These are phyloP conservation scores for Sisymbrium altissimum DNA, from an alignment of 345 rosid species.

Conservation along the genomic window DNA sequence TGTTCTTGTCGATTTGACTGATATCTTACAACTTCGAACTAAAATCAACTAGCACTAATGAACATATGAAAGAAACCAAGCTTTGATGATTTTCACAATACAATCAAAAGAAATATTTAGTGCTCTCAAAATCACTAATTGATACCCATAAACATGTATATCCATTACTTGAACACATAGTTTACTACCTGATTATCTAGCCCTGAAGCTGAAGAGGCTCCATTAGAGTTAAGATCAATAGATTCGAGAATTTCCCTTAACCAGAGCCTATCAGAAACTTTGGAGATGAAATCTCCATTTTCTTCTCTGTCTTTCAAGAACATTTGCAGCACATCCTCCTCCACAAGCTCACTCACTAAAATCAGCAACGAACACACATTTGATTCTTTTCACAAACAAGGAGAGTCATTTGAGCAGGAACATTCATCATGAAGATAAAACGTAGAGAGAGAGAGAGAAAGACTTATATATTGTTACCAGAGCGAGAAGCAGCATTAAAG, in stretches of 20 bases:
- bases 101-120: not conserved
- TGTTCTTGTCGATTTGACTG: not conserved
- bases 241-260: slow-evolving; percentile 41
- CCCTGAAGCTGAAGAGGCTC: slow-evolving; percentile 10
- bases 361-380: not conserved
- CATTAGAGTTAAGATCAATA: slow-evolving; percentile 37
- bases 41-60: not conserved
- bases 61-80: not conserved
- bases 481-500: slow-evolving; percentile 44
- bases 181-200: slow-evolving; percentile 18
- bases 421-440: not conserved
- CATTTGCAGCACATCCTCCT: slow-evolving; percentile 66
- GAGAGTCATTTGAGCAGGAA: not conserved
- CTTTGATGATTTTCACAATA: not conserved
- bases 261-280: slow-evolving; percentile 73
- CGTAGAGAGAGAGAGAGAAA: not conserved
- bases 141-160: not conserved
- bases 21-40: not conserved
- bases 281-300: slow-evolving; percentile 83
- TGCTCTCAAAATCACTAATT: not conserved
- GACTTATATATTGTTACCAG: slow-evolving; percentile 36
- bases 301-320: slow-evolving; percentile 73
- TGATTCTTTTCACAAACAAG: not conserved
- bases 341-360: slow-evolving; percentile 50
- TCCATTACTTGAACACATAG: no score